Percentiles rank a stretch among this genome's conserved stretches.
Conservation (phyloP, 495 filamentous ascomycete genomes). For the Mycothermus thermophilus region DNA sequence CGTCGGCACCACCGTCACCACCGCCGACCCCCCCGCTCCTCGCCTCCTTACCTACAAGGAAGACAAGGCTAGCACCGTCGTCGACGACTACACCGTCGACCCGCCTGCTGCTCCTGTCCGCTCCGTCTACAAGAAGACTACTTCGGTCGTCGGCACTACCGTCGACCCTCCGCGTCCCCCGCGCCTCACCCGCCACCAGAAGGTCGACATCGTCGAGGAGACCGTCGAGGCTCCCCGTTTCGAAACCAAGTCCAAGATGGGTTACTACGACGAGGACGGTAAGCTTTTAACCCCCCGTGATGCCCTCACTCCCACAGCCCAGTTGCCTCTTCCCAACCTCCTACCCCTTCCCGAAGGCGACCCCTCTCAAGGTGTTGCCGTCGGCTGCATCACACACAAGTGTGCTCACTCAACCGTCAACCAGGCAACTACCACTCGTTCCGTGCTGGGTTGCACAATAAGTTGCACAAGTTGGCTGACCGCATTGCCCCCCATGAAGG, state of each 20-base stretch:
- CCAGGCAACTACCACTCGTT: slow-evolving; percentile 83
- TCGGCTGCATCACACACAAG: slow-evolving; percentile 13
- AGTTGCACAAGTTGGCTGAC: slow-evolving; percentile 72
- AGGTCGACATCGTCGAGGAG: slow-evolving; percentile 26
- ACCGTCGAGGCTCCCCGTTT: slow-evolving; percentile 31
- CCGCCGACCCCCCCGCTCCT: not conserved
- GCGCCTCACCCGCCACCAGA: slow-evolving; percentile 22
- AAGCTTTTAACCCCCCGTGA: too few species aligned
- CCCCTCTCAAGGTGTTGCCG: too few species aligned
- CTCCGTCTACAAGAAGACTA: slow-evolving; percentile 22
- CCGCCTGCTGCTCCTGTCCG: slow-evolving; percentile 14
- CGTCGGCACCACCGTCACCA: slow-evolving; percentile 33
- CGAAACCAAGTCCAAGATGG: slow-evolving; percentile 54
- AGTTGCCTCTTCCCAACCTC: not conserved
- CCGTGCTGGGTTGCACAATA: slow-evolving; percentile 53
- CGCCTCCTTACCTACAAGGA: not conserved
- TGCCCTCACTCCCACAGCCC: too few species aligned
- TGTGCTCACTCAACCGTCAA: slow-evolving; percentile 16
- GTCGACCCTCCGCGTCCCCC: slow-evolving; percentile 26
- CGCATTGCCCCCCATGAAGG: slow-evolving; percentile 56
- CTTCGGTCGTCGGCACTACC: slow-evolving; percentile 32
- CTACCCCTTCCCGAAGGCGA: not conserved
- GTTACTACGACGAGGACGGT: slow-evolving; percentile 95
- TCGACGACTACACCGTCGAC: slow-evolving; percentile 41
- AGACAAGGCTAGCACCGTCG: slow-evolving; percentile 21